Evolutionary conservation across 441 rosid genomes (phyloP).

Genomic region (Monsonia emarginata): DNA sequence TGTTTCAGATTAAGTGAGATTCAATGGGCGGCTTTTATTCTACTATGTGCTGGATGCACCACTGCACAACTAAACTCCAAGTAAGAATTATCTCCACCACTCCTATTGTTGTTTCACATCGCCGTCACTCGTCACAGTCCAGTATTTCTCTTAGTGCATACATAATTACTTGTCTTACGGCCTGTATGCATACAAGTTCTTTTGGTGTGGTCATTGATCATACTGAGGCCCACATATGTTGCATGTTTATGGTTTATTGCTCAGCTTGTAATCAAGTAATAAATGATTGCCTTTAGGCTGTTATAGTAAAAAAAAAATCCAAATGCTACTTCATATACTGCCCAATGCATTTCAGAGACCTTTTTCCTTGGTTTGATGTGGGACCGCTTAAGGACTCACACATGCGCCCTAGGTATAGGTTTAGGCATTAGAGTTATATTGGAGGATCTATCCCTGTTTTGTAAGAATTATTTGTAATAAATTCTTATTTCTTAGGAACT

Average conservation of each 20-base stretch:
- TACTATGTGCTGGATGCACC: constrained; percentile 89
- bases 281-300: constrained; percentile 2
- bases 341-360: not conserved
- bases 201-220: constrained; percentile 3
- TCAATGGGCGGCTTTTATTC: constrained; percentile 88
- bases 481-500: not conserved
- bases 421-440: not conserved
- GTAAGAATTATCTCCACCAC: constrained; percentile 33
- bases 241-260: constrained; percentile 6
- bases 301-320: not conserved
- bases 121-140: constrained; percentile 11
- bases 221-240: not conserved
- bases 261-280: not conserved
- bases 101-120: constrained; percentile 1
- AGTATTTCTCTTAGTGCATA: not conserved
- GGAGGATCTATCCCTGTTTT: not conserved
- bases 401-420: not conserved
- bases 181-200: not conserved
- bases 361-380: not conserved
- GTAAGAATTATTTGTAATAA: not conserved
- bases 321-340: not conserved
- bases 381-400: not conserved
- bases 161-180: constrained; percentile 11
- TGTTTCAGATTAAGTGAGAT: constrained; percentile 72
- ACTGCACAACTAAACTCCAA: constrained; percentile 81